These are phyloP conservation scores for Plectosphaerella plurivora DNA, from an alignment of 2,329 filamentous ascomycete genomes.

Conservation along the genomic window DNA sequence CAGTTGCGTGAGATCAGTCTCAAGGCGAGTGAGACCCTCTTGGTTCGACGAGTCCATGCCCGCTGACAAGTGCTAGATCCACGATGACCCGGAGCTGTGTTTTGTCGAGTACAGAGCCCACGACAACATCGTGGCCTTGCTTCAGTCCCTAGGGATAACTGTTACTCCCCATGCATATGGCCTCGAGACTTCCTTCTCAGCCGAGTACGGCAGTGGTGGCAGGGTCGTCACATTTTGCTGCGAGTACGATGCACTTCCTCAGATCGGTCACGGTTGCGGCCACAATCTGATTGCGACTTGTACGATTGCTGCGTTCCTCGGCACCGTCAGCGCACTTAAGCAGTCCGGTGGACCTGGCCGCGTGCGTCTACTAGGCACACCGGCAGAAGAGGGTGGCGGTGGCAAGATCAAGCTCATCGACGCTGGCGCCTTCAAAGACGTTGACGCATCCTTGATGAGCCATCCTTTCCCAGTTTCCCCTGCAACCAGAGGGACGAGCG, in stretches of 20 bases:
- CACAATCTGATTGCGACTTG: slow-evolving; percentile 40
- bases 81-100: slow-evolving; percentile 18
- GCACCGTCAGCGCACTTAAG: slow-evolving; percentile 25
- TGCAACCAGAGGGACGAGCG: slow-evolving; percentile 3
- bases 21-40: background rate
- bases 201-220: slow-evolving; percentile 25
- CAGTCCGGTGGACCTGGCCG: slow-evolving; percentile 23
- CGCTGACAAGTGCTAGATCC: slow-evolving; percentile 7
- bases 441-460: slow-evolving; percentile 34
- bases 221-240: slow-evolving; percentile 35
- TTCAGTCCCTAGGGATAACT: slow-evolving; percentile 15
- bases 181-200: slow-evolving; percentile 26
- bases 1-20: background rate
- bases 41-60: background rate
- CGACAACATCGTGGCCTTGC: slow-evolving; percentile 14
- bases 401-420: slow-evolving; percentile 33
- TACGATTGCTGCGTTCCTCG: slow-evolving; percentile 34
- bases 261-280: slow-evolving; percentile 40
- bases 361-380: slow-evolving; percentile 34
- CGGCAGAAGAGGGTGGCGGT: slow-evolving; percentile 37
- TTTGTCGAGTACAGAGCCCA: slow-evolving; percentile 20
- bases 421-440: slow-evolving; percentile 23
- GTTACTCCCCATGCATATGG: slow-evolving; percentile 25
- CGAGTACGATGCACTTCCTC: slow-evolving; percentile 44
- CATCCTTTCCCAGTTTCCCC: slow-evolving; percentile 6